phyloP scores from a whole-genome alignment of 2,329 filamentous ascomycete species.

The Trichoderma koningiopsis region DNA sequence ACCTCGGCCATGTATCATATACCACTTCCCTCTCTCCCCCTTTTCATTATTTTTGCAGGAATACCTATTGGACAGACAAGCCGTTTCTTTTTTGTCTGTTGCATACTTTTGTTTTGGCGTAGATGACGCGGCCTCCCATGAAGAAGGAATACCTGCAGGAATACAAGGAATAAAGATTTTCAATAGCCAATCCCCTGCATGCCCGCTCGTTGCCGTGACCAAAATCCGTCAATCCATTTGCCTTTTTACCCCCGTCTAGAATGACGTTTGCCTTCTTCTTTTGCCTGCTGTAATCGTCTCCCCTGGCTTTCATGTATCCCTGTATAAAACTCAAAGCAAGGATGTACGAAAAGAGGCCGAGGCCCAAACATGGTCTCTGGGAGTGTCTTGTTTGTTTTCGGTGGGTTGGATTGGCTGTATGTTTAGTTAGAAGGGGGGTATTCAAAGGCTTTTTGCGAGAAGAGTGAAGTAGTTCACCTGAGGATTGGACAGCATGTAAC shows the following conservation, averaged over 20 bases:
- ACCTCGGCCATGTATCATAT: background rate
- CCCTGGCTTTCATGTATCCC: background rate
- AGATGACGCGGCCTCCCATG: constrained; percentile 16
- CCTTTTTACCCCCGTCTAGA: background rate
- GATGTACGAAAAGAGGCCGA: background rate
- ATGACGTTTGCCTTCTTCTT: background rate
- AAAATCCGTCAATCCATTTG: background rate
- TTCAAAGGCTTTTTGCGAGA: background rate
- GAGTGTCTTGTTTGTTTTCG: background rate
- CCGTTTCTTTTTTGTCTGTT: background rate
- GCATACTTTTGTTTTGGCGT: constrained; percentile 1
- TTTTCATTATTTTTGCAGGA: background rate
- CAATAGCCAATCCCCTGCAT: background rate
- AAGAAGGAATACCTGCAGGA: background rate
- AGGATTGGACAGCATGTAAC: background rate
- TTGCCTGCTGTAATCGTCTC: too few relatives aligned
- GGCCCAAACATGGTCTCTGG: background rate
- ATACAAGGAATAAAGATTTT: background rate
- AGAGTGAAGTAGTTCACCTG: background rate
- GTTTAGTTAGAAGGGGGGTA: background rate
- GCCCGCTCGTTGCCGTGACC: background rate
- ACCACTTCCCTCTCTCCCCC: background rate
- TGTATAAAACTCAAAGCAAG: background rate
- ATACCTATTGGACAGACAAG: background rate
- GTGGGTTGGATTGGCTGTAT: background rate